phyloP scores from a whole-genome alignment of 148 eudicot genomes.

The Persicaria maculosa region DNA sequence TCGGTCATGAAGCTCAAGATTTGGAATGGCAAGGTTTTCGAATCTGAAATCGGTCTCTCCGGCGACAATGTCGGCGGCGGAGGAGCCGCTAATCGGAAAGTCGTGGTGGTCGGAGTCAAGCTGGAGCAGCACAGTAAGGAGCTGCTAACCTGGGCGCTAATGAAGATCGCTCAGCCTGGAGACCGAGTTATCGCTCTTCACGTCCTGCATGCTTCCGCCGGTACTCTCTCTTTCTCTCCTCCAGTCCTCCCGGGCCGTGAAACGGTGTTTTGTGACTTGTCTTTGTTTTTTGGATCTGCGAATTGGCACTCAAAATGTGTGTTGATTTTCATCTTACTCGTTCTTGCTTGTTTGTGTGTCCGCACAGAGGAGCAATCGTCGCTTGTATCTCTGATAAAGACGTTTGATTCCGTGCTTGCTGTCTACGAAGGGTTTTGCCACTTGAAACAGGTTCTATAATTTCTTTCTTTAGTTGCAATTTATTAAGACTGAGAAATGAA shows the following conservation, averaged over 20 bases:
- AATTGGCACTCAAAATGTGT: background rate
- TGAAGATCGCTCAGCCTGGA: slow-evolving; percentile 74
- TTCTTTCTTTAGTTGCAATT: background rate
- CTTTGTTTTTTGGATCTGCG: background rate
- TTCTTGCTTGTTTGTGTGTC: background rate
- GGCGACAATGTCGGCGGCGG: background rate
- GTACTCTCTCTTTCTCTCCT: background rate
- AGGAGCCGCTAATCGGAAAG: background rate
- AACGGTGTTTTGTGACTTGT: background rate
- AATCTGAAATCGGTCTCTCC: background rate
- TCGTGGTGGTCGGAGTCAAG: slow-evolving; percentile 79
- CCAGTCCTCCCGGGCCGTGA: background rate
- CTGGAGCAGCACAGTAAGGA: slow-evolving; percentile 62
- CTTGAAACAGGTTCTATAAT: slow-evolving; percentile 49
- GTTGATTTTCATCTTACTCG: background rate
- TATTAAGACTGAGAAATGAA: background rate
- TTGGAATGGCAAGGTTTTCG: background rate
- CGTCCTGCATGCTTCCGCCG: slow-evolving; percentile 30
- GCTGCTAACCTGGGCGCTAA: slow-evolving; percentile 82
- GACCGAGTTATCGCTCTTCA: slow-evolving; percentile 85
- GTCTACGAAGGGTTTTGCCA: slow-evolving; percentile 82
- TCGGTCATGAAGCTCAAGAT: slow-evolving; percentile 2
- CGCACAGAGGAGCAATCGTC: slow-evolving; percentile 43
- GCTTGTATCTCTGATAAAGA: slow-evolving; percentile 54
- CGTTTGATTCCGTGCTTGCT: slow-evolving; percentile 67